Percentiles rank a stretch among this genome's conserved stretches.
Conservation (phyloP, 1,284 basidiomycete genomes). For the Rugosomyces carneus region DNA sequence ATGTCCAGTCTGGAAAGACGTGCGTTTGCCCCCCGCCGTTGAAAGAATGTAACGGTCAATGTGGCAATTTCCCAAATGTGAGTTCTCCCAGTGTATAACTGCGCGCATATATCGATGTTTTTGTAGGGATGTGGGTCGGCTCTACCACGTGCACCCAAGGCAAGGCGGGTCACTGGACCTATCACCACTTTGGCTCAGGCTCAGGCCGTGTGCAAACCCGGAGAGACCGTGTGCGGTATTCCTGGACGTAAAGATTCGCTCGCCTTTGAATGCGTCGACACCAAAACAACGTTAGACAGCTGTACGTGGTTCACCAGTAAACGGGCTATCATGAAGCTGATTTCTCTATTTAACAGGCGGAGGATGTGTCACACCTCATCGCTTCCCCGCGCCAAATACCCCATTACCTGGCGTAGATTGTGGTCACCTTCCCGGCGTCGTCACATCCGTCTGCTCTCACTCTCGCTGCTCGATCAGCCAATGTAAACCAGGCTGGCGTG, state of each 20-base stretch:
- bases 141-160: slow-evolving; percentile 17
- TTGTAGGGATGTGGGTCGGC: slow-evolving; percentile 28
- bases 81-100: slow-evolving; percentile 10
- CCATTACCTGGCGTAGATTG: slow-evolving; percentile 23
- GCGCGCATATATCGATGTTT: background rate
- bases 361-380: slow-evolving; percentile 25
- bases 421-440: slow-evolving; percentile 20
- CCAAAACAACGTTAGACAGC: slow-evolving; percentile 36
- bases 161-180: slow-evolving; percentile 10
- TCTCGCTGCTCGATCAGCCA: slow-evolving; percentile 22
- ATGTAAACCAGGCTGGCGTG: slow-evolving; percentile 24
- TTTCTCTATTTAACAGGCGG: slow-evolving; percentile 20
- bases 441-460: slow-evolving; percentile 18
- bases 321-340: background rate
- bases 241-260: slow-evolving; percentile 25
- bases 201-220: slow-evolving; percentile 22
- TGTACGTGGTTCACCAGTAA: slow-evolving; percentile 30
- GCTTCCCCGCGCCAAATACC: slow-evolving; percentile 15
- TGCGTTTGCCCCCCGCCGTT: slow-evolving; percentile 38
- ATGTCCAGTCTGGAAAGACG: slow-evolving; percentile 19
- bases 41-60: slow-evolving; percentile 41
- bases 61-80: slow-evolving; percentile 31
- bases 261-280: slow-evolving; percentile 44
- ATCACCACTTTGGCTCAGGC: slow-evolving; percentile 23
- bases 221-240: slow-evolving; percentile 38